phyloP scores from a whole-genome alignment of 495 filamentous ascomycete species.

The Bacidia gigantensis region DNA sequence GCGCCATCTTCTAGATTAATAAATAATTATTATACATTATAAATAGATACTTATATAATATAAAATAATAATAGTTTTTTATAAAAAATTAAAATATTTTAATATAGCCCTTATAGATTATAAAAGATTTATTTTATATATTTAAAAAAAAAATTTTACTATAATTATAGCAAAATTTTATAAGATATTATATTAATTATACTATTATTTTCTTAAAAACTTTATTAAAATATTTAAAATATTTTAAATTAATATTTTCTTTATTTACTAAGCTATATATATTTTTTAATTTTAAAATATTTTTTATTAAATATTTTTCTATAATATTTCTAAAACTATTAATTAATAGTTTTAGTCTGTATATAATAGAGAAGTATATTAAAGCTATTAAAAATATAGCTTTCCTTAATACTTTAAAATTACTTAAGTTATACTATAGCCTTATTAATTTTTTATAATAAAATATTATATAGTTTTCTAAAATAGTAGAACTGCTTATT shows the following conservation, averaged over 20 bases:
- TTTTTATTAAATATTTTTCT: not conserved
- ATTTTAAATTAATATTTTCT: not conserved
- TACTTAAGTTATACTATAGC: not conserved
- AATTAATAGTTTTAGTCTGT: not conserved
- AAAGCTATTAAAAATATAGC: not conserved
- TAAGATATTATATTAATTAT: constrained; percentile 1
- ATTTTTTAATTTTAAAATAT: not conserved
- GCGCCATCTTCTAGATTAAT: too few relatives aligned
- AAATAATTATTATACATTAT: constrained; percentile 4
- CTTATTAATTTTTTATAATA: not conserved
- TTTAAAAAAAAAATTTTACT: constrained; percentile 7
- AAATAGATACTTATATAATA: not conserved
- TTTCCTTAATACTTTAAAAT: not conserved
- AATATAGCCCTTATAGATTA: not conserved
- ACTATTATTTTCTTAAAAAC: constrained; percentile 2
- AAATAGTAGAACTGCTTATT: not conserved
- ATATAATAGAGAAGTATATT: not conserved
- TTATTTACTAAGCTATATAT: not conserved
- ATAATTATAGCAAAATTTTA: not conserved
- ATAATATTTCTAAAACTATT: not conserved
- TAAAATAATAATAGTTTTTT: not conserved
- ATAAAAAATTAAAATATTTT: not conserved
- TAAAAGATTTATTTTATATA: constrained; percentile 4
- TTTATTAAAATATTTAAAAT: constrained; percentile 2
- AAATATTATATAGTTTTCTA: not conserved